Percentiles rank a stretch among this genome's conserved stretches.
Conservation (phyloP, 169 alveolate genomes). For the Plasmodium cynomolgi region DNA sequence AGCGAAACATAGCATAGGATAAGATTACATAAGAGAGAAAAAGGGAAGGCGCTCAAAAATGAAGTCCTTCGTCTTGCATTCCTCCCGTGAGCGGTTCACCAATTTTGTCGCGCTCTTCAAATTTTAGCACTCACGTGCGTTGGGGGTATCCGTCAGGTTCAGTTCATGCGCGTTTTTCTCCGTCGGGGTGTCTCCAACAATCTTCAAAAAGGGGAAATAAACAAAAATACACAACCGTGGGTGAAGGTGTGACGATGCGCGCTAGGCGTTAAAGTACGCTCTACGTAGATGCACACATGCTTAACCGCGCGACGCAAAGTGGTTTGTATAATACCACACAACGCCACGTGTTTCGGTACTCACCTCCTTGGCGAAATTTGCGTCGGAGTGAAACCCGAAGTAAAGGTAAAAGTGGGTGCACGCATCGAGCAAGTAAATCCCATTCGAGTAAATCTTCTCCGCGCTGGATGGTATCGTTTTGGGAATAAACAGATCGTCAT, state of each 20-base stretch:
- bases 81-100: not conserved
- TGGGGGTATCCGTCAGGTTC: constrained; percentile 20
- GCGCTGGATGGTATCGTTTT: constrained; percentile 82
- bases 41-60: not conserved
- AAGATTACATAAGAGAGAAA: not conserved
- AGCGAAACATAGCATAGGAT: not conserved
- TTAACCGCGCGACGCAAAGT: not conserved
- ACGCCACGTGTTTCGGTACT: not conserved
- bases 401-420: constrained; percentile 83
- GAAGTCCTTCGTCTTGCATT: not conserved
- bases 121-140: constrained; percentile 20
- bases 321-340: not conserved
- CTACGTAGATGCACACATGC: not conserved
- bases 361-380: constrained; percentile 50
- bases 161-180: constrained; percentile 46
- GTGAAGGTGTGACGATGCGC: not conserved
- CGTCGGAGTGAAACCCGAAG: constrained; percentile 83
- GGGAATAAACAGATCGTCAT: constrained; percentile 75
- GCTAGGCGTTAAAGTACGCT: not conserved
- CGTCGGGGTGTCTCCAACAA: constrained; percentile 65
- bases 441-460: constrained; percentile 83
- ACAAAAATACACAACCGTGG: not conserved
- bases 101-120: not conserved
- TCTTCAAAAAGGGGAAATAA: constrained; percentile 3
- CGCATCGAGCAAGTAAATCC: constrained; percentile 86